Base-by-base conservation (phyloP, 2,329 filamentous ascomycete species). In the Cladophialophora carrionii region DNA sequence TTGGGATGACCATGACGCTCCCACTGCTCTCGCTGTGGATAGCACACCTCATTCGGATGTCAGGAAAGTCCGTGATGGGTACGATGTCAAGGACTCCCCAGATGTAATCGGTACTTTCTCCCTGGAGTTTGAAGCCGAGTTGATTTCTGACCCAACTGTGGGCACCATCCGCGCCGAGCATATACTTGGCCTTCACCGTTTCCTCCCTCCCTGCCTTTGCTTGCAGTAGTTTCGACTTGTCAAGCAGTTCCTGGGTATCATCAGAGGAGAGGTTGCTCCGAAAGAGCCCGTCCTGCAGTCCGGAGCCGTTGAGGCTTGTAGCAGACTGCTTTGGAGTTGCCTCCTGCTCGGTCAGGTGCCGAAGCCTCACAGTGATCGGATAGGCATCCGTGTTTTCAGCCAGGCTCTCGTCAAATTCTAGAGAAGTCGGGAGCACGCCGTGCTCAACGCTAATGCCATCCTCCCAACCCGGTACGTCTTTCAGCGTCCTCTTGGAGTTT, bases 151-250 rank as follows among this genome's bases (percentile, higher is more conserved):
- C 86, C 86, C 87, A 90, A 62, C 83, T 87, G 71, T 88, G 87
- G 0, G 88, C 88, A 0, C 88, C 88, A 68, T 90, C 88, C 52
- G 85, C 87, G 0, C 88, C 88, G 3, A 91, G 80, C 32, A 91
- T 79, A 67, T 88, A 68, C 49, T 69, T 70, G 3, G 64, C 66
- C 26, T 61, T 65, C 4, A 70, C 62, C 20, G 56, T 56, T 49
- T 68, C 64, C 29, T 63, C 64, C 17, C 22, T 17, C 5, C 58
- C 58, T 10, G 67, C 91, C 72, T 87, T 87, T 5, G 84, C 81
- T 46, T 78, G 81, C 0, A 56, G 74, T 72, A 7, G 10, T 17
- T 71, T 68, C 66, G 71, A 76, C 63, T 74, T 78, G 43, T 72
- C 73, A 26, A 81, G 79, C 43, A 87, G 72, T 17, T 85, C 83